Evolutionary conservation across 352 stramenopile species (phyloP), one percentile per base, ranked within the genome.

Genomic region (Proteromonas lacertae): DNA sequence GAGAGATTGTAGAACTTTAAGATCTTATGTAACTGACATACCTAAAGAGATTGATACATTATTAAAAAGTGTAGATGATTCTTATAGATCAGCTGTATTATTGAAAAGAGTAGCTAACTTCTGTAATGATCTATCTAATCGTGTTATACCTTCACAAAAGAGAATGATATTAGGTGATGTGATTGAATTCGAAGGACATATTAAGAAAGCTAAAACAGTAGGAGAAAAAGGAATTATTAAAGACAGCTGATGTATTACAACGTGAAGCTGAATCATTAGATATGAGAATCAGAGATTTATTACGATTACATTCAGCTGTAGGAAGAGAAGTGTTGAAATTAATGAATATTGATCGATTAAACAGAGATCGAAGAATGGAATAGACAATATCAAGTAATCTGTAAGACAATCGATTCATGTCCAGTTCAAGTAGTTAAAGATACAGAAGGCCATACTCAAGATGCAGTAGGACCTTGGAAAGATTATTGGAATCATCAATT

Each of bases 51-150:
- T 5, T 13, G 17, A 9, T 24, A 26, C 2, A 21, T 2, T 16
- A 26, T 1, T 18, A 19, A 19, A 40, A 31, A 10, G 49, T 46
- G 52, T 57, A 37, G 55, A 71, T 36, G 54, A 73, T n/a, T 64
- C 61, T 0, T 87, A 87, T 46, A 67, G 71, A 13, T 87, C 79
- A 45, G 75, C 69, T 10, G 70, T 92, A 6, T 75, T 72, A 35
- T 54, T 92, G 14, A 84, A 92, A 44, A 92, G 90, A 47, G 68
- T 87, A 4, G 71, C 77, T 1, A 88, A 84, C 39, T 91, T 90
- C 45, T 92, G 89, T 63, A 92, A 92, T 57, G 81, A 65, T 40
- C 77, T 92, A n/a, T 44, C 28, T 10, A 19, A 60, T 5, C 61
- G 86, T 38, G 90, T 92, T 46, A 84, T 92, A 19, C 58, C 73